Evolutionary conservation across 257 asterid species (phyloP), one percentile per base, ranked within the genome.

Genomic region (Coffea canephora): DNA sequence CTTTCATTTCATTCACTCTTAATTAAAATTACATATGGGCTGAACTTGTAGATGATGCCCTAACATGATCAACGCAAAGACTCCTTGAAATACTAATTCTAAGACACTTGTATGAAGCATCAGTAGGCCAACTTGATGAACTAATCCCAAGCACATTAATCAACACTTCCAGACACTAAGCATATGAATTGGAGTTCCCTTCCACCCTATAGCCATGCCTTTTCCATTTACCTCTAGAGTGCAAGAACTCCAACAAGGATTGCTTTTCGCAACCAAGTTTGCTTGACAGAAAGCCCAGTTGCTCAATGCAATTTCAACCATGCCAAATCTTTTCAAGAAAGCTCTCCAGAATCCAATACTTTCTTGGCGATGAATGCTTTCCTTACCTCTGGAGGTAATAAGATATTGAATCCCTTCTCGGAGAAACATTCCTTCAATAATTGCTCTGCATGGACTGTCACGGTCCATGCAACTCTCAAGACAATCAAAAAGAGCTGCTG

Each of bases 91-190:
- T 9, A 11, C 70, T 25, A 65, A 12, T 7, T 61, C 13, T 11
- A 64, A 25, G 41, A 66, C 21, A 31, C 21, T 66, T 66, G 23
- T 31, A 31, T 13, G 23, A 16, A 39, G 73, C 27, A 12, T 68
- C 13, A 65, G 41, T 36, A 36, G 18, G n/a, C 9, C 73, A 4
- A 70, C 55, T 10, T 0, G 46, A 41, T 41, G 55, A 70, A 43
- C 10, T 21, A 43, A 70, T 19, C 4, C 27, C 1, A 49, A 41
- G 13, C 13, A 69, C 15, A 25, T 10, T 25, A 61, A n/a, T 79
- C 54, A 75, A 64, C 86, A 84, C 79, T 84, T 89, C 89, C 90
- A 87, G 12, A 82, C 88, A 49, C 90, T 88, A 46, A 90, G 66
- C 49, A 86, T 84, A 65, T 55, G 73, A 25, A 90, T 31, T 1